Evolutionary conservation across 2,329 filamentous ascomycete genomes (phyloP), one percentile per base, ranked within the genome.

Genomic region (Curvularia sp.): DNA sequence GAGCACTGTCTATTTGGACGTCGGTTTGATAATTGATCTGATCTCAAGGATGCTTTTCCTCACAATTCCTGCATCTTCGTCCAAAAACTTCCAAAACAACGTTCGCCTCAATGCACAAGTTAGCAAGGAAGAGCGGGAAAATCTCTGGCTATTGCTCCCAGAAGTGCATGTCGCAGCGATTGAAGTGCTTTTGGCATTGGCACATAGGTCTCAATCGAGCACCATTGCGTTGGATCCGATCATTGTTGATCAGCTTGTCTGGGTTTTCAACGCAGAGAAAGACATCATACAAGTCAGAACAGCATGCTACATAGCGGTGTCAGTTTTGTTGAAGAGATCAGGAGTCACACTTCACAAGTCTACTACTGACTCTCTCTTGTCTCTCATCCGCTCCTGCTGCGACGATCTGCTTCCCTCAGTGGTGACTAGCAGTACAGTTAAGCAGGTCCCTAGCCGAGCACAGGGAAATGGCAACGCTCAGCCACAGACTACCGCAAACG

Each of bases 71-170:
- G 55, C 82, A 68, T 65, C 77, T 48, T 64, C 82, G 70, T 72
- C 79, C 59, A 81, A 80, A 1, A 77, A 57, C 13, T 69, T 67
- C 36, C 70, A 68, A 12, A 71, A 63, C 28, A 57, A 53, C 9
- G 53, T 86, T n/a, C 85, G 88, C 59, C 81, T 88, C 58, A 93
- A 93, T 66, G 82, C 87, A 7, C 89, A 91, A 61, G 86, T 95
- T 61, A 84, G 87, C 30, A 86, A 89, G 60, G 91, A 96, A 49
- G 94, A 97, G 77, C 89, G 89, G 60, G 92, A 96, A 52, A 86
- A 88, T 43, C 82, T 97, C 3, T 93, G 90, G 86, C 80, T 84
- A 46, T 81, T 86, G 18, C 82, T 97, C 10, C 91, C 93, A 4
- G 82, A 84, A 9, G 85, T 97, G 38, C 92, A 97, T 70, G 77